Evolutionary conservation across 1,139 yeast genomes (phyloP).

Genomic region (Kodamaea sp.): DNA sequence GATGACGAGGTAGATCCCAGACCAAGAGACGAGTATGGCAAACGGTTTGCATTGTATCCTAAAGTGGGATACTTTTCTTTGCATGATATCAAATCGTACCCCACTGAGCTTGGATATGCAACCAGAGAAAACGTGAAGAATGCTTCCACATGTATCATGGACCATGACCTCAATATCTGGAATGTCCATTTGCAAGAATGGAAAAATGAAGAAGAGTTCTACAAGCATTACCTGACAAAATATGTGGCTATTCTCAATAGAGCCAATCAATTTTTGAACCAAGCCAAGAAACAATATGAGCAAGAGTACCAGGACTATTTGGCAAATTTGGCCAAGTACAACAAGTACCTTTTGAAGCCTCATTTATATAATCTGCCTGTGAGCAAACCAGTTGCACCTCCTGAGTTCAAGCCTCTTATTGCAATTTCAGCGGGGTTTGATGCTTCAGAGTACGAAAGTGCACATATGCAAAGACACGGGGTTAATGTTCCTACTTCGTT

Average conservation of each 20-base stretch:
- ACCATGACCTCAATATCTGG: slow-evolving; percentile 82
- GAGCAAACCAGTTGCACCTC: slow-evolving; percentile 38
- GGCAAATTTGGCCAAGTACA: slow-evolving; percentile 27
- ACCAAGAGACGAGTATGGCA: slow-evolving; percentile 52
- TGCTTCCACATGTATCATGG: slow-evolving; percentile 80
- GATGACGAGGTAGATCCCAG: slow-evolving; percentile 38
- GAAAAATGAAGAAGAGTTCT: slow-evolving; percentile 63
- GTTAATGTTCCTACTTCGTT: slow-evolving; percentile 83
- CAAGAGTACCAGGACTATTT: slow-evolving; percentile 36
- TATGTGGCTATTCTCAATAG: slow-evolving; percentile 65
- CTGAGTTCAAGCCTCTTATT: slow-evolving; percentile 69
- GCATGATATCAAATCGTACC: slow-evolving; percentile 86
- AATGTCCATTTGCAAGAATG: slow-evolving; percentile 78
- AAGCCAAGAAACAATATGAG: slow-evolving; percentile 48
- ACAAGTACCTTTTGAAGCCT: slow-evolving; percentile 32
- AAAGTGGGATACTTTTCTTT: slow-evolving; percentile 81
- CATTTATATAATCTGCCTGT: slow-evolving; percentile 28
- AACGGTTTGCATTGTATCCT: slow-evolving; percentile 54
- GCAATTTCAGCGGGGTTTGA: slow-evolving; percentile 86
- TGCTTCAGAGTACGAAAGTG: slow-evolving; percentile 81
- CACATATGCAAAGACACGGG: slow-evolving; percentile 83
- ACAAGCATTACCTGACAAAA: slow-evolving; percentile 58
- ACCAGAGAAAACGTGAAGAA: slow-evolving; percentile 69
- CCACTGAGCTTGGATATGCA: slow-evolving; percentile 80
- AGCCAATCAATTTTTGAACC: slow-evolving; percentile 67